Percentiles rank a stretch among this genome's conserved stretches.
These are phyloP conservation scores for Phoenix dactylifera DNA, from an alignment of 176 grass and related monocot genomes.

Conservation along the genomic window DNA sequence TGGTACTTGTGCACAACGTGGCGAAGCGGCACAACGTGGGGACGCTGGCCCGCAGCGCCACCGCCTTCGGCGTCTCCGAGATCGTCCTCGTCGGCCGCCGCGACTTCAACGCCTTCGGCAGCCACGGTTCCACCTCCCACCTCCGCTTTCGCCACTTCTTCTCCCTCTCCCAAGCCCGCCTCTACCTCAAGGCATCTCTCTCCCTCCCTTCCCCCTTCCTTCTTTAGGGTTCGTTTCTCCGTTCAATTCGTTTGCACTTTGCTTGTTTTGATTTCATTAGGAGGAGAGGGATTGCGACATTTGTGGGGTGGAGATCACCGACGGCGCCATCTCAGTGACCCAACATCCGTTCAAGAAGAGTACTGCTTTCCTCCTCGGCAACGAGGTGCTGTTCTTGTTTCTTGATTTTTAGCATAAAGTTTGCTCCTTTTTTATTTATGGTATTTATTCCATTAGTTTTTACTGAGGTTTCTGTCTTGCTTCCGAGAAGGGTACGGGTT, in stretches of 20 bases:
- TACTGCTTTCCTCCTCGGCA: constrained; percentile 85
- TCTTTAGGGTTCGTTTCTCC: neutral
- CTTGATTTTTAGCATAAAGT: neutral
- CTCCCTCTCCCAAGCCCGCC: constrained; percentile 42
- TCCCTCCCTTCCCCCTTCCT: neutral
- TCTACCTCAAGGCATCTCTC: constrained; percentile 55
- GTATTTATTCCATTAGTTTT: neutral
- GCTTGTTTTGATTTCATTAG: constrained; percentile 15
- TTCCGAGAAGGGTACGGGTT: constrained; percentile 55
- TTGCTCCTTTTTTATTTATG: neutral
- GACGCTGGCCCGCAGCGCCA: constrained; percentile 67
- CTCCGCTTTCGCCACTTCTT: constrained; percentile 67
- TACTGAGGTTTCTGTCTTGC: neutral
- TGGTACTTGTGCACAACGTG: constrained; percentile 75
- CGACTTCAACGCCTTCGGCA: constrained; percentile 83
- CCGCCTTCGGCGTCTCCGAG: constrained; percentile 74
- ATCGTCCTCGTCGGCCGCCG: constrained; percentile 66
- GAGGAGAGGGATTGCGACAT: constrained; percentile 63
- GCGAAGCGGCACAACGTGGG: constrained; percentile 90
- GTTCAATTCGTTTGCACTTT: too few species aligned
- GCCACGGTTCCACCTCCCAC: constrained; percentile 77
- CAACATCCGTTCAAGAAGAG: constrained; percentile 54
- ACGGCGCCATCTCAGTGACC: constrained; percentile 50
- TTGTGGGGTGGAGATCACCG: constrained; percentile 80
- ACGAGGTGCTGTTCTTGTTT: constrained; percentile 41